Percentiles rank a stretch among this genome's conserved stretches.
Evolutionary conservation across 2,329 filamentous ascomycete species (phyloP).

Genomic region (Calonectria henricotiae): DNA sequence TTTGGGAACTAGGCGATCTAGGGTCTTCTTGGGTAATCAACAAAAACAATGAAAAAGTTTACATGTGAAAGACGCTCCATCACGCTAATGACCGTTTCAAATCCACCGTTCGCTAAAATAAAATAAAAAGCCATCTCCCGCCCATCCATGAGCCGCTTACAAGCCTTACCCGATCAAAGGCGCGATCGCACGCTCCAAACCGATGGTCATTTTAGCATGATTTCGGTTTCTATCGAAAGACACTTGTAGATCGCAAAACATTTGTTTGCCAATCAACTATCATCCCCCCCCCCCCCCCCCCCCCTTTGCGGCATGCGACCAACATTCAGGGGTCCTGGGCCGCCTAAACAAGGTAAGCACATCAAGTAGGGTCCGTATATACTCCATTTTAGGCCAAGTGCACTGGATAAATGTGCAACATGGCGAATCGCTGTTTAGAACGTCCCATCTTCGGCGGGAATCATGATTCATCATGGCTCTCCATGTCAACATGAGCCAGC

Average conservation of each 20-base stretch:
- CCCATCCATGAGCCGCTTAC: neutral
- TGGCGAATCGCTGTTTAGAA: neutral
- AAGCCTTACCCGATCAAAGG: neutral
- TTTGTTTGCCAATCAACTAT: neutral
- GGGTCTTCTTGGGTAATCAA: conserved; percentile 7
- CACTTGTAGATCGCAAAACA: neutral
- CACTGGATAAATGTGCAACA: neutral
- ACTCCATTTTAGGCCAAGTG: neutral
- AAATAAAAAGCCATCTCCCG: neutral
- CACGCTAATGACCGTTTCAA: neutral
- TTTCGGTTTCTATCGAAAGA: neutral
- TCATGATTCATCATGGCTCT: conserved; percentile 49
- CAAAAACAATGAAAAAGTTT: conserved; percentile 5
- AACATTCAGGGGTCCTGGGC: conserved; percentile 1
- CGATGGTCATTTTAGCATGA: neutral
- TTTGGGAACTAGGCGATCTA: too few species aligned
- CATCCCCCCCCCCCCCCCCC: too few species aligned
- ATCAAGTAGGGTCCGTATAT: conserved; percentile 28
- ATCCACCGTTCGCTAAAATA: neutral
- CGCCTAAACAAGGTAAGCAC: conserved; percentile 40
- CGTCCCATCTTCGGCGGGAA: neutral
- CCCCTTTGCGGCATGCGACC: neutral
- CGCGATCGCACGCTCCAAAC: neutral
- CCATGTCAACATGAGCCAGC: conserved; percentile 29
- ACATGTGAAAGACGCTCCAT: neutral